Conservation (phyloP, 2,329 filamentous ascomycete species). For the Xylaria sp. region DNA sequence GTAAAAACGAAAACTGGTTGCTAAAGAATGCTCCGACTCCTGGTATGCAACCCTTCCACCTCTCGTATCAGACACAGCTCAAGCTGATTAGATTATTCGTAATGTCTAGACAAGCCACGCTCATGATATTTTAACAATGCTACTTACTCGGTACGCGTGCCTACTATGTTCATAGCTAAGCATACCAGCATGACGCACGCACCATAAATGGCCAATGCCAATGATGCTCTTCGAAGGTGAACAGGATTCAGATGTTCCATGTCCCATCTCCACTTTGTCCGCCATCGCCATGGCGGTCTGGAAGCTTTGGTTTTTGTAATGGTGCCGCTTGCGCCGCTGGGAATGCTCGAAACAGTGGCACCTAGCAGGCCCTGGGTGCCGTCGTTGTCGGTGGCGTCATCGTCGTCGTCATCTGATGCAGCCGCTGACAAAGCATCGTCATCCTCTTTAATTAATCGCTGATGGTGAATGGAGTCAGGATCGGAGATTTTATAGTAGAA, state of each 20-base stretch:
- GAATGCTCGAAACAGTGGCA: conserved; percentile 53
- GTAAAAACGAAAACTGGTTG: conserved; percentile 13
- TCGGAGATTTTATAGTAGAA: conserved; percentile 99
- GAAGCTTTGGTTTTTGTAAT: conserved; percentile 43
- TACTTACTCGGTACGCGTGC: conserved; percentile 65
- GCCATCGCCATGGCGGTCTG: conserved; percentile 55
- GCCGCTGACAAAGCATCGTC: conserved; percentile 74
- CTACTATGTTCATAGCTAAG: conserved; percentile 83
- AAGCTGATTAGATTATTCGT: not conserved
- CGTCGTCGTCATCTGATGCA: conserved; percentile 49
- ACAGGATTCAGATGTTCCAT: conserved; percentile 68
- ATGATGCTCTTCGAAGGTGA: conserved; percentile 71
- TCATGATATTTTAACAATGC: not conserved
- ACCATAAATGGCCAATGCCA: conserved; percentile 83
- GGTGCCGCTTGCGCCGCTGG: conserved; percentile 47
- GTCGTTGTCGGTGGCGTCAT: conserved; percentile 32
- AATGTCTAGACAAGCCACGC: not conserved
- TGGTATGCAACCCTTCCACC: conserved; percentile 7
- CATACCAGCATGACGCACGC: conserved; percentile 88
- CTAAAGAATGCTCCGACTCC: conserved; percentile 11
- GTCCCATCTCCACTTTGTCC: conserved; percentile 64
- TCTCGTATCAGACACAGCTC: not conserved
- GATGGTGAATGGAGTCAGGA: conserved; percentile 84
- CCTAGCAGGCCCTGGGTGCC: conserved; percentile 47
- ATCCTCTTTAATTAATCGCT: conserved; percentile 86